A percentile compares a stretch with the other conserved stretches of the same genome.
These are phyloP conservation scores for Juncus inflexus DNA, from an alignment of 176 grass and related monocot species.

Conservation along the genomic window DNA sequence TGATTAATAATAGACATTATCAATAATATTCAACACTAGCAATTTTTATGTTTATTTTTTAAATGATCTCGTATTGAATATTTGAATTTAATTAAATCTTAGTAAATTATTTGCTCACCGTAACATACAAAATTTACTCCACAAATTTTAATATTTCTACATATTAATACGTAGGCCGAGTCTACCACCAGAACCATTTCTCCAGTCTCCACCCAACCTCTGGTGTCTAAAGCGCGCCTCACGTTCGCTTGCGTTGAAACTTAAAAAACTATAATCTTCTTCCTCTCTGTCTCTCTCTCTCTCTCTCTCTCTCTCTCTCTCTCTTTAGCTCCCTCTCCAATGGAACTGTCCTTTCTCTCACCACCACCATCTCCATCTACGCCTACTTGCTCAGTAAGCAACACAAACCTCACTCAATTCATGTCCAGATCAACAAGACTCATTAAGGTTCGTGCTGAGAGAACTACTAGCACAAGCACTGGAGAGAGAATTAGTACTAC, in stretches of 20 bases:
- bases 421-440: neutral
- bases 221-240: constrained; percentile 24
- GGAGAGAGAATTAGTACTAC: constrained; percentile 11
- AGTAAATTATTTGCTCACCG: no score
- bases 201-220: constrained; percentile 4
- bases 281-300: neutral
- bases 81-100: no score
- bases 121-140: no score
- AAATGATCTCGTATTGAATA: no score
- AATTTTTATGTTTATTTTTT: no score
- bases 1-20: no score
- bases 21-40: no score
- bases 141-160: no score
- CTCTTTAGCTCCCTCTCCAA: constrained; percentile 13
- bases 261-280: constrained; percentile 17
- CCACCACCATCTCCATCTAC: constrained; percentile 25
- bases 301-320: neutral
- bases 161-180: neutral
- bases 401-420: neutral
- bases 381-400: constrained; percentile 18
- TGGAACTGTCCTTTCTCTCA: constrained; percentile 37
- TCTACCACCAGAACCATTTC: neutral
- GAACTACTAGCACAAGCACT: constrained; percentile 12
- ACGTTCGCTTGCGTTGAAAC: constrained; percentile 18
- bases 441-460: constrained; percentile 34